Base-by-base conservation (phyloP, 129 eudicot genomes). In the Gnaphalium uliginosum region DNA sequence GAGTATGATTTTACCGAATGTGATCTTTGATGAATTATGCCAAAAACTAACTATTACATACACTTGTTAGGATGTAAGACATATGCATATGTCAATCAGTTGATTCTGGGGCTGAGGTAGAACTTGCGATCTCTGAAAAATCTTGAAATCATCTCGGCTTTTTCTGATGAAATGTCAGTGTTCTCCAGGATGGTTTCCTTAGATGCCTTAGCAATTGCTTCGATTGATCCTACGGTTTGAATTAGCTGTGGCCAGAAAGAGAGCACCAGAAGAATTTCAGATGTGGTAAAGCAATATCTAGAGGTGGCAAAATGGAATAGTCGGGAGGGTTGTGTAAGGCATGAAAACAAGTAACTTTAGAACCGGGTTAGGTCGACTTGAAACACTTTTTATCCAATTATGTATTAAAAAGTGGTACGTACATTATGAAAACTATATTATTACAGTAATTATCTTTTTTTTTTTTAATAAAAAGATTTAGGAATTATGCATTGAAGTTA, bases 191-290 rank as follows among this genome's bases (percentile, higher is more conserved):
- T 82, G 78, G 76, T 76, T n/a, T 87, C 88, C 83, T 91, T 91
- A 18, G 99, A 86, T 73, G 96, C 89, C 73, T 91, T 91, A 8
- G 96, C 97, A 54, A 95, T 86, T 81, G 95, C 96, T 89, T 95
- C 99, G 48, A 95, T 83, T 67, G 97, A 95, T 71, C 99, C 99
- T 22, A 91, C 79, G 21, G 95, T 85, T 69, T 89, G 99, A 81
- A 81, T 77, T 25, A 95, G 95, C 99, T 95, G 96, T 77, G 71
- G 6, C 64, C 62, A 73, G 14, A 8, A 62, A 64, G 18, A 75
- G n/a, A 51, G 14, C 50, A 66, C 17, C 59, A 35, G 6, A 61
- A 48, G 50, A 7, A 41, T 48, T 21, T 61, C 35, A 50, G 39
- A 66, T 11, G 18, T 25, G 32, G 54, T 35, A 53, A 70, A 58